Base-by-base conservation (phyloP, 2,329 filamentous ascomycete genomes). In the Aspergillus caelatus region DNA sequence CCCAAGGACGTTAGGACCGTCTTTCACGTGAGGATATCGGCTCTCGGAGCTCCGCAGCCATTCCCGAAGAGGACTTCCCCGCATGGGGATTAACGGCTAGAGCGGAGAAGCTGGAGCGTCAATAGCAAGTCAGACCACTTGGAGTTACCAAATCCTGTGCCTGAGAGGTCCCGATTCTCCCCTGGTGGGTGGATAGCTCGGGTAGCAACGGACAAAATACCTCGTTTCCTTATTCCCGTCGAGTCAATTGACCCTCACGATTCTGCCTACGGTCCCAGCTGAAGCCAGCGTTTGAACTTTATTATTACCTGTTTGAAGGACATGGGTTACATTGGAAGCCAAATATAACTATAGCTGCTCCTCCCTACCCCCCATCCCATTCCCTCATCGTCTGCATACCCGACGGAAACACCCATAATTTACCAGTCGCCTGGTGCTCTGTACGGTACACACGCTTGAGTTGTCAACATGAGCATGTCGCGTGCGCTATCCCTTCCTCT, bases 1-100 rank as follows among this genome's bases (percentile, higher is more conserved):
- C 46, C 26, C 16, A 30, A 50, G 46, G 0, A 1, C 26, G 46
- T 50, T 50, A 50, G 45, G 45, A 26, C 39, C 1, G 39, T n/a
- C 11, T 26, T 26, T 48, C 26, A 54, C 52, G 52, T 54, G 52
- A 54, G n/a, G 4, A 81, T 77, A 10, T 59, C 62, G 63, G 67
- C 62, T 61, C 26, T 62, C 61, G 45, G 53, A 57, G 50, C 62
- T 62, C 68, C 63, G 63, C 50, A 53, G 45, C 58, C 46, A 62
- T 64, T 60, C 63, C 60, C 12, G 12, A 59, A 61, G 32, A 39
- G 58, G 64, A 57, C 28, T 67, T 63, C 68, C 68, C 68, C 68
- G 63, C 67, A 67, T 66, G 58, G 59, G 57, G 34, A 50, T 21
- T 16, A 34, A 52, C 12, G 48, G 26, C 6, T 1, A n/a, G 32